Conservation (phyloP, 2,329 filamentous ascomycete species). For the Aspergillus sp. region DNA sequence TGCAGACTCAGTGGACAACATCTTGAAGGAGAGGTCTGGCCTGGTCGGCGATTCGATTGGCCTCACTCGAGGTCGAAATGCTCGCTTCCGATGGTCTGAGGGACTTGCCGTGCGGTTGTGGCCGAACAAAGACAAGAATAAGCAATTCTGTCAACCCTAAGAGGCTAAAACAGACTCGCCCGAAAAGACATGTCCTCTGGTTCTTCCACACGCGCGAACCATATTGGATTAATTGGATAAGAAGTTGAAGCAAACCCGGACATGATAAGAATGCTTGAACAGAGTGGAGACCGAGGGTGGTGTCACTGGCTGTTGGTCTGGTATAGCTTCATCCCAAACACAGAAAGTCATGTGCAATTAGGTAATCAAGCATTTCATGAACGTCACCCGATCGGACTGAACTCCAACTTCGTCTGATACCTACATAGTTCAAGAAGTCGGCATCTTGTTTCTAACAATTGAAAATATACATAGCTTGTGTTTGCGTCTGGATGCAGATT, state of each 20-base stretch:
- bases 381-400: conserved; percentile 7
- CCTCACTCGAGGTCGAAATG: not conserved
- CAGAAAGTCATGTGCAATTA: conserved; percentile 1
- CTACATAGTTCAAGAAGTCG: not conserved
- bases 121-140: not conserved
- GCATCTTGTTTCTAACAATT: not conserved
- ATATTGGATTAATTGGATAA: not conserved
- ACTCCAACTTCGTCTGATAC: not conserved
- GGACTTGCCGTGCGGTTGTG: not conserved
- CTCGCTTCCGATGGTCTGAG: not conserved
- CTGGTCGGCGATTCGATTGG: not conserved
- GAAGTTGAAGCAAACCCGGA: not conserved
- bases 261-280: not conserved
- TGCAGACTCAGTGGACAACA: conserved; percentile 21
- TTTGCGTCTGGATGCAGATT: conserved; percentile 14
- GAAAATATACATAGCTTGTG: not conserved
- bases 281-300: not conserved
- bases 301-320: too few species aligned
- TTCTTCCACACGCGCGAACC: not conserved
- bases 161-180: not conserved
- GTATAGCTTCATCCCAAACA: conserved; percentile 2
- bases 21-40: not conserved
- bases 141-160: not conserved
- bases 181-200: not conserved
- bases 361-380: not conserved